Percentiles rank a stretch among this genome's conserved stretches.
phyloP scores from a whole-genome alignment of 116 monocot genomes.

The Papilionanthe hybrid region DNA sequence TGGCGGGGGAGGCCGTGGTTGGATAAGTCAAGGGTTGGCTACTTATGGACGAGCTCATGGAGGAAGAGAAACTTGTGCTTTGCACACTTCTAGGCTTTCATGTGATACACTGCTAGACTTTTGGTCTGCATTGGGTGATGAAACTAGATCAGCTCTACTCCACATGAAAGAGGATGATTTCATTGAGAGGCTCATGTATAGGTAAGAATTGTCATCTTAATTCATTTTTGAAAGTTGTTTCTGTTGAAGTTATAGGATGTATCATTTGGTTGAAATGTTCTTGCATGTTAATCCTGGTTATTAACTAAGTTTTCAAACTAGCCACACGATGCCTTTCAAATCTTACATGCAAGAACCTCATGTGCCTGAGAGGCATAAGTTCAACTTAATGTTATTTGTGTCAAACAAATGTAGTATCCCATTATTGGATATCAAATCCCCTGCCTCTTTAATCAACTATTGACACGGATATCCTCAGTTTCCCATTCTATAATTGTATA shows the following conservation, averaged over 20 bases:
- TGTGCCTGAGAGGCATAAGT: background rate
- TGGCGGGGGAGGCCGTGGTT: conserved; percentile 91
- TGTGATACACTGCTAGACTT: conserved; percentile 87
- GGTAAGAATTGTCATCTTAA: conserved; percentile 34
- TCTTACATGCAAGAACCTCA: background rate
- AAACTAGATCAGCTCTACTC: conserved; percentile 66
- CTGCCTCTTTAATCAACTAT: background rate
- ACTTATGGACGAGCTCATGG: conserved; percentile 80
- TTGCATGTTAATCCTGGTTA: background rate
- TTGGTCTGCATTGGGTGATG: conserved; percentile 79
- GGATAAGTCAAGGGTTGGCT: conserved; percentile 91
- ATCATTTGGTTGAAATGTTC: background rate
- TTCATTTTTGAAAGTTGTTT: background rate
- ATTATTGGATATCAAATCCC: background rate
- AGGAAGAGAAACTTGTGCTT: conserved; percentile 84
- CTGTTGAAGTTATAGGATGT: background rate
- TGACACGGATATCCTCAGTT: background rate
- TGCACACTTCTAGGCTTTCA: conserved; percentile 88
- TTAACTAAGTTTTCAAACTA: background rate
- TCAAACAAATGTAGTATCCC: background rate
- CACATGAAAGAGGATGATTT: conserved; percentile 99
- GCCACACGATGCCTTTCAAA: background rate
- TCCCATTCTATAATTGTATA: background rate
- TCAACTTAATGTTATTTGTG: conserved; percentile 3
- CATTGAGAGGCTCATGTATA: conserved; percentile 90